phyloP scores from a whole-genome alignment of 2,329 filamentous ascomycete genomes.

The Coniochaeta hoffmannii region DNA sequence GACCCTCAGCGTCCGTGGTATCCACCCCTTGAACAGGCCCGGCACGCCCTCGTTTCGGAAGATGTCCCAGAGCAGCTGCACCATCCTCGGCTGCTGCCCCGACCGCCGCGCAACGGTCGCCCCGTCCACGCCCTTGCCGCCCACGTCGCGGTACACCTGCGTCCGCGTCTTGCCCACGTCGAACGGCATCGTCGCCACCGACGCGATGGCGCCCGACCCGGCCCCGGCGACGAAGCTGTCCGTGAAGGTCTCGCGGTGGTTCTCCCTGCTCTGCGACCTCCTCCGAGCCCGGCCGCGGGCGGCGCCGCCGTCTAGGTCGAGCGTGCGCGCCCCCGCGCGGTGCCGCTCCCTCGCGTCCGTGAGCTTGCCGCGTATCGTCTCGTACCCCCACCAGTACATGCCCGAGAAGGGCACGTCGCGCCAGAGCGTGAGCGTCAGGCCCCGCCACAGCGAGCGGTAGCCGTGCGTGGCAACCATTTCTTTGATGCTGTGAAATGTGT shows the following conservation, averaged over 20 bases:
- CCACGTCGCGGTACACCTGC: conserved; percentile 69
- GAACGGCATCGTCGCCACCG: conserved; percentile 87
- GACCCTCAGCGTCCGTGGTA: conserved; percentile 85
- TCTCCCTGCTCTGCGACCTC: conserved; percentile 57
- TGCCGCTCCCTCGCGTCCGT: conserved; percentile 57
- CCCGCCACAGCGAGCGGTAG: conserved; percentile 80
- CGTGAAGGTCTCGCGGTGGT: conserved; percentile 68
- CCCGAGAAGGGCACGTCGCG: conserved; percentile 95
- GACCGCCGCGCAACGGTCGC: conserved; percentile 28
- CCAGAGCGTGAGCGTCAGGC: conserved; percentile 87
- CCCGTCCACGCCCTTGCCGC: conserved; percentile 22
- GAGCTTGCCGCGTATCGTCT: conserved; percentile 66
- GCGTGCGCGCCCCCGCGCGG: conserved; percentile 32
- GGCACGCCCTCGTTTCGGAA: conserved; percentile 73
- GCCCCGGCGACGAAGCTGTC: conserved; percentile 89
- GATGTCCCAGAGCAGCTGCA: conserved; percentile 81
- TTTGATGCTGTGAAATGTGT: conserved; percentile 68
- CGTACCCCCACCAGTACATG: conserved; percentile 98
- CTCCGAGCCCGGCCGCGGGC: conserved; percentile 34
- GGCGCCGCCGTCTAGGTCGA: conserved; percentile 29
- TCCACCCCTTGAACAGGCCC: conserved; percentile 87
- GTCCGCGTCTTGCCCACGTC: conserved; percentile 96
- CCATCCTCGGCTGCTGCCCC: conserved; percentile 74
- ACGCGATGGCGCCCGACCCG: conserved; percentile 73
- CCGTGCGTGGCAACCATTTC: conserved; percentile 75